phyloP scores from a whole-genome alignment of 768 basidiomycete genomes.

The Lentinula boryana region DNA sequence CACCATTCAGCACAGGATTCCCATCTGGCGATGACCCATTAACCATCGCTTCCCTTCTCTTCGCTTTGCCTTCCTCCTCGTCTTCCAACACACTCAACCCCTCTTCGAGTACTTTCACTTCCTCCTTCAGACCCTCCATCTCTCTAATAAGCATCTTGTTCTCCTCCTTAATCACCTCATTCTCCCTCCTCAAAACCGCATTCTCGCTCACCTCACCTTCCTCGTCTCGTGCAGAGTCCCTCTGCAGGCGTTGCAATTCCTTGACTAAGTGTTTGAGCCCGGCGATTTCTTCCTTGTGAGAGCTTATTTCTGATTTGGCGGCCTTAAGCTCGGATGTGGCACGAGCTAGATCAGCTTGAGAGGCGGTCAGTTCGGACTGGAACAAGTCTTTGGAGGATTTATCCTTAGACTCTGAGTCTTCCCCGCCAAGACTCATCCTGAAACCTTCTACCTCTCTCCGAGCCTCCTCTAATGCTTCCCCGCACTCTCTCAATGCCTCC shows the following conservation, averaged over 20 bases:
- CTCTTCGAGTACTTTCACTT: constrained; percentile 71
- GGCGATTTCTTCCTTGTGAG: constrained; percentile 55
- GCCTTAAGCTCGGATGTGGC: constrained; percentile 27
- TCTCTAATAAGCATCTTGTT: constrained; percentile 65
- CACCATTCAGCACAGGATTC: background rate
- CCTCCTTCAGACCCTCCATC: constrained; percentile 71
- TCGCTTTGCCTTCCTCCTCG: constrained; percentile 26
- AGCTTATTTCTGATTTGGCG: background rate
- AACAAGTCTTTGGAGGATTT: constrained; percentile 11
- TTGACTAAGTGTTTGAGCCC: constrained; percentile 92
- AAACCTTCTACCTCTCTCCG: constrained; percentile 82
- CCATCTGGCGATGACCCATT: background rate
- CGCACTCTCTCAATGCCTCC: constrained; percentile 84
- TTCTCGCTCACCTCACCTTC: constrained; percentile 1
- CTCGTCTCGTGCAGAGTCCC: constrained; percentile 1
- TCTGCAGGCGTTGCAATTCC: constrained; percentile 50
- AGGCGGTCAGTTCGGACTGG: background rate
- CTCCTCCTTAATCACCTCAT: constrained; percentile 71
- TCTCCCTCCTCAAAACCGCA: constrained; percentile 45
- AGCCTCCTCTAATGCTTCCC: constrained; percentile 81
- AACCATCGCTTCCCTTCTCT: background rate
- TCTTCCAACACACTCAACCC: constrained; percentile 26
- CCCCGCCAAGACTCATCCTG: constrained; percentile 61
- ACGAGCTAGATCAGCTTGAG: constrained; percentile 27
- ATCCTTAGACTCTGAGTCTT: background rate